Percentiles rank a stretch among this genome's conserved stretches.
Evolutionary conservation across 768 basidiomycete species (phyloP).

Genomic region (Suillus clintonianus): DNA sequence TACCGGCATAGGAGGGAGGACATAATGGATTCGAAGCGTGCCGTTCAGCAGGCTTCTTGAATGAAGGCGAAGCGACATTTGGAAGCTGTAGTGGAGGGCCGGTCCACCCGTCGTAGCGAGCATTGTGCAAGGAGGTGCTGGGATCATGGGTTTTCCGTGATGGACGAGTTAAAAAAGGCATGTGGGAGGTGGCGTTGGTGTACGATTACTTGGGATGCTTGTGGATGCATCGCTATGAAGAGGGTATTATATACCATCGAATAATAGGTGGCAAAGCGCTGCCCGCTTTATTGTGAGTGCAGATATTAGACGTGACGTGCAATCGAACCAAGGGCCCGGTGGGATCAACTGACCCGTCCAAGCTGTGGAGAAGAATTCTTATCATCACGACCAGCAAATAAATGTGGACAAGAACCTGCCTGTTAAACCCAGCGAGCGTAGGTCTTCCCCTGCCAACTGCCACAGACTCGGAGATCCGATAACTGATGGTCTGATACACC

Average conservation of each 20-base stretch:
- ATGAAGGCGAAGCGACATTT: not conserved
- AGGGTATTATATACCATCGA: constrained; percentile 6
- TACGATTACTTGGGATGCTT: not conserved
- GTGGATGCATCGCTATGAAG: not conserved
- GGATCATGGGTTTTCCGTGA: not conserved
- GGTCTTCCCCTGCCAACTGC: too few relatives aligned
- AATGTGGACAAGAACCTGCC: not conserved
- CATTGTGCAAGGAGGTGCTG: not conserved
- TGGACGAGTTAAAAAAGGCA: not conserved
- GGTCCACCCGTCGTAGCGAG: constrained; percentile 4
- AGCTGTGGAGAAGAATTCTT: not conserved
- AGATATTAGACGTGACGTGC: not conserved
- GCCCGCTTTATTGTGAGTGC: not conserved
- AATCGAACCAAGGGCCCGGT: too few relatives aligned
- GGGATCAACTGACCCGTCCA: not conserved
- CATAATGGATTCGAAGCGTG: not conserved
- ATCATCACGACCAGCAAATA: not conserved
- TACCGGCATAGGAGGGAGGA: not conserved
- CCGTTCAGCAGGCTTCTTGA: not conserved
- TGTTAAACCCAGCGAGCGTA: not conserved
- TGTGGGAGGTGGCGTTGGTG: not conserved
- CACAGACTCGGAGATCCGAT: not conserved
- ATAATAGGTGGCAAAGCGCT: not conserved
- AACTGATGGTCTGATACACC: not conserved
- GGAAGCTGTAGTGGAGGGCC: not conserved